Percentiles rank a stretch among this genome's conserved stretches.
Evolutionary conservation across 2,329 filamentous ascomycete genomes (phyloP).

Genomic region (Apiospora aurea): DNA sequence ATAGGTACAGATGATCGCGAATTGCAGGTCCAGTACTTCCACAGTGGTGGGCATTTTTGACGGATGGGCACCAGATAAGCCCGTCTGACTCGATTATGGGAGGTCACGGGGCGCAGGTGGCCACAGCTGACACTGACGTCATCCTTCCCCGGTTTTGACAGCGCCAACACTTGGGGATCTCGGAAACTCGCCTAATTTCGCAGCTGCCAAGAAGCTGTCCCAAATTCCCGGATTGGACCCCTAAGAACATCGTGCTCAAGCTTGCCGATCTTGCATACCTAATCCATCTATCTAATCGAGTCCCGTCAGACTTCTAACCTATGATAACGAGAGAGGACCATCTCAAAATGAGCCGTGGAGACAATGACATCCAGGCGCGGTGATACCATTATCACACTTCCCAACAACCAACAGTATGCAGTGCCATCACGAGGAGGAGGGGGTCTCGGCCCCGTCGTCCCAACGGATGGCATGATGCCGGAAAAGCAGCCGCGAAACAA

Average conservation of each 20-base stretch:
- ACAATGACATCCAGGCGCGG: conserved; percentile 28
- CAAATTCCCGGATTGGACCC: background rate
- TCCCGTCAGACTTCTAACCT: background rate
- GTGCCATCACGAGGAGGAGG: background rate
- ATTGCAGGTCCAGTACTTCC: background rate
- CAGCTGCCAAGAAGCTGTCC: conserved; percentile 1
- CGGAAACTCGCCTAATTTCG: background rate
- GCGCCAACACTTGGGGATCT: background rate
- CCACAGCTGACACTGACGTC: conserved; percentile 13
- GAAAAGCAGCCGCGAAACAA: conserved; percentile 59
- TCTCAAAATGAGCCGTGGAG: conserved; percentile 22
- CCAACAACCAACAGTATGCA: conserved; percentile 24
- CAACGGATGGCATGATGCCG: conserved; percentile 41
- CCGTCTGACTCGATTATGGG: background rate
- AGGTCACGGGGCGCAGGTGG: conserved; percentile 5
- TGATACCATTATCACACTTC: conserved; percentile 28
- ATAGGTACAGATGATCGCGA: background rate
- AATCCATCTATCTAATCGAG: too few species aligned
- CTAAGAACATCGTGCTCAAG: background rate
- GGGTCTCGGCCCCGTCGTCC: conserved; percentile 26
- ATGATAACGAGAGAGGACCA: background rate
- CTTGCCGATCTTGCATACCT: background rate
- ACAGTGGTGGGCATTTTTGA: background rate
- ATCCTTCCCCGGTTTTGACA: conserved; percentile 2
- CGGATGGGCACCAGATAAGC: background rate